Evolutionary conservation across 129 eudicot species (phyloP), one percentile per base, ranked within the genome.

Genomic region (Deinandra increscens): DNA sequence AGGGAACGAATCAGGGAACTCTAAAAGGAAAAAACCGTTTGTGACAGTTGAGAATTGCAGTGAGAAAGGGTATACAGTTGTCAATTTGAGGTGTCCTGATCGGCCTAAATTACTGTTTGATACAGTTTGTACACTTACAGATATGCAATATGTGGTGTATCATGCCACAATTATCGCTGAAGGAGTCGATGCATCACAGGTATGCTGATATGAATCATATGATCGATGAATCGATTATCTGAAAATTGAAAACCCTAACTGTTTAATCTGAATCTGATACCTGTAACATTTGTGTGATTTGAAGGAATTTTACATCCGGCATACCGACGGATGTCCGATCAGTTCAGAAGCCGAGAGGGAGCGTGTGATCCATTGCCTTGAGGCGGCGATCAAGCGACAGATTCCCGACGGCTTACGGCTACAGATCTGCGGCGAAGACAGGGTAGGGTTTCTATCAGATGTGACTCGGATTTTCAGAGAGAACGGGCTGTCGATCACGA

Each of bases 341-440:
- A 88, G 82, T 13, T 91, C 97, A 1, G 97, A 91, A 85, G 97
- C 90, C 19, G 97, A 91, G 76, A 72, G 90, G 72, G 87, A 91
- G 34, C 88, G 96, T 1, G 83, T 91, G 15, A 76, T 91, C 43
- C 78, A 75, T 73, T 91, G 97, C 84, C 71, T 91, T 26, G 85
- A 85, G 66, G 97, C 97, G 2, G 97, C 96, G 20, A 84, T 91
- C 44, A 84, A 72, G 69, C 80, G 97, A 74, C 78, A 91, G 34
- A 51, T 72, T 49, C 81, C 88, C 3, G 87, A 88, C 88, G 97
- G 97, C 1, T 69, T 91, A 43, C 72, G 80, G 70, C 72, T 91
- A 33, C 95, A 91, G 68, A 62, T 91, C 0, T 80, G 88, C 13
- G 60, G 84, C 12, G 97, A 85, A 11, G 97, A 91, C 71, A 70